Base-by-base conservation (phyloP, 2,329 filamentous ascomycete genomes). In the Pyricularia sp. region DNA sequence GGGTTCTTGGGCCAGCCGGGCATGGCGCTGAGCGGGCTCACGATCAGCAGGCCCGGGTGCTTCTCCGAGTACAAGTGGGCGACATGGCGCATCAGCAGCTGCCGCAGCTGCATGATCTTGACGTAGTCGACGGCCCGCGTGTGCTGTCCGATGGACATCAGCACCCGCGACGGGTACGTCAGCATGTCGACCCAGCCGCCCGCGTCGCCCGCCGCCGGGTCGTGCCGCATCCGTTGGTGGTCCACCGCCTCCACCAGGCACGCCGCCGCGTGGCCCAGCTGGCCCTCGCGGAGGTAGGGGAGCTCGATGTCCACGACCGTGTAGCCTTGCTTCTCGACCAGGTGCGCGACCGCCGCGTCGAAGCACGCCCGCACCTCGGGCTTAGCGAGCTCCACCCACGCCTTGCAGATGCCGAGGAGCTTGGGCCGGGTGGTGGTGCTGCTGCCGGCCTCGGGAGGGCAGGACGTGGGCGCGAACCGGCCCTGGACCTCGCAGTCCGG, bases 51-150 rank as follows among this genome's bases (percentile, higher is more conserved):
- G 28, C 91, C 92, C 0, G 92, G 92, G 74, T 96, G 79, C 69
- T 84, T 79, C 23, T 63, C 59, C 10, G 86, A 80, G 80, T 89
- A 97, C 1, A 96, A 81, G 73, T 85, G 83, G 0, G 91, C 86
- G 12, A 96, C 82, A 78, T 96, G 92, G 50, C 86, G 83, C 92
- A 96, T 97, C 68, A 94, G 80, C 50, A 94, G 79, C 50, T 88
- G 86, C 30, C 94, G 88, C 33, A 97, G 78, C 73, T 90, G 87
- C 73, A 92, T 90, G 64, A 89, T 89, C 71, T 89, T 88, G 70
- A 94, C 78, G 73, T 91, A 88, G 75, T 97, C 93, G 0, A 83
- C 81, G 0, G 88, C 88, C 0, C 88, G 83, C 0, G 91, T 91
- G 73, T 88, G 86, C 65, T 82, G 79, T 31, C 84, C 90, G 12